Evolutionary conservation across 2,329 filamentous ascomycete species (phyloP), one percentile per base, ranked within the genome.

Genomic region (Aspergillus neoniger): DNA sequence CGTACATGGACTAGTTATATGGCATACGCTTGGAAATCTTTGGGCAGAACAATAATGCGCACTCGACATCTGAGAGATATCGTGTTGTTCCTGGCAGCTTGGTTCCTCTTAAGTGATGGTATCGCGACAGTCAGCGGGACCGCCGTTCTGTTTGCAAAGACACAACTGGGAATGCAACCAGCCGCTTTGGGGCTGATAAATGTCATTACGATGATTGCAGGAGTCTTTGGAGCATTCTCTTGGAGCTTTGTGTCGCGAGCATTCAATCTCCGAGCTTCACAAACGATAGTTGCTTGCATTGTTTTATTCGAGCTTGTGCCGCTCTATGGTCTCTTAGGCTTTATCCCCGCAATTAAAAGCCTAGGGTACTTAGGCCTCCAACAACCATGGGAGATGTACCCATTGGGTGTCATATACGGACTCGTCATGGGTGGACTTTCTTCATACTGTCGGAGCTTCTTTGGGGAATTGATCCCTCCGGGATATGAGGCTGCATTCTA

Each of bases 401-500:
- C 91, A 0, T 79, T 99, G 1, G 93, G 92, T 0, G 90, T 91
- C 3, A 86, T 98, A 12, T 98, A 97, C 75, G 95, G 95, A 0
- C 86, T 99, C 53, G 93, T 98, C 2, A 86, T 98, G 30, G 95
- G 95, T n/a, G 95, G 95, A 0, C 80, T 99, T 43, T 92, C 91
- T 60, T 90, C 90, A 23, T 97, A 98, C 76, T 98, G 95, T 73
- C 89, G 95, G 44, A 93, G 91, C 62, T 83, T 99, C 4, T 99
- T 91, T 72, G 93, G 92, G 41, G 93, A 98, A 75, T 83, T 99
- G 59, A 96, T 99, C 58, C 95, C 95, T 1, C 91, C 92, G 0
- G 95, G 95, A 4, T 96, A 90, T 30, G 95, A 99, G 77, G 93
- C 95, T 0, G 93, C 94, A 0, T 99, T 99, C 73, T 99, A 96